Conservation (phyloP, 1,139 yeast genomes). For the Sugiyamaella japonica region DNA sequence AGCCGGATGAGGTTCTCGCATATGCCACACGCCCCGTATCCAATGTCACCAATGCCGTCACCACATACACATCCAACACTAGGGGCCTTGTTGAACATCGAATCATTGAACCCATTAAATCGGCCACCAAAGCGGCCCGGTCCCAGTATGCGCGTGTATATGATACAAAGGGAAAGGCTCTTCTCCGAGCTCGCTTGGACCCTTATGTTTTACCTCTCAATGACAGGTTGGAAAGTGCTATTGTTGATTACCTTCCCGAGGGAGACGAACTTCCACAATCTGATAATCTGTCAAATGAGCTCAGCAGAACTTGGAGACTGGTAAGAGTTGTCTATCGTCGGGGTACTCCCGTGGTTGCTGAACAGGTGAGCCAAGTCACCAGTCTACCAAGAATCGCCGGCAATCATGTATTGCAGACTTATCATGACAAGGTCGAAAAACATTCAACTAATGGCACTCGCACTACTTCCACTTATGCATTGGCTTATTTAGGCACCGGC, state of each 20-base stretch:
- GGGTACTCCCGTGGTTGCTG: conserved; percentile 38
- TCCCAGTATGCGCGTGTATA: conserved; percentile 42
- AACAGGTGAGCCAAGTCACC: conserved; percentile 31
- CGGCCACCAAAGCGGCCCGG: conserved; percentile 37
- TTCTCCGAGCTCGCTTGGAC: conserved; percentile 60
- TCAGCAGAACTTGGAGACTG: conserved; percentile 38
- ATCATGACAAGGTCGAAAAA: conserved; percentile 33
- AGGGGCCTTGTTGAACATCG: conserved; percentile 33
- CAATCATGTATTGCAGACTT: conserved; percentile 34
- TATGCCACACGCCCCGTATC: conserved; percentile 39
- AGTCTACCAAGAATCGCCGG: conserved; percentile 32
- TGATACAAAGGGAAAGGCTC: conserved; percentile 61
- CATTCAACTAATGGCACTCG: conserved; percentile 26
- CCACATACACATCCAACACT: conserved; percentile 36
- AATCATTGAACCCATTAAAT: conserved; percentile 38
- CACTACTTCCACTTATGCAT: conserved; percentile 17
- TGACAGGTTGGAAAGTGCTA: conserved; percentile 49
- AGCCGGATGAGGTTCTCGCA: conserved; percentile 40
- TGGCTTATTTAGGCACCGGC: conserved; percentile 31
- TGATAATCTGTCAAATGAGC: conserved; percentile 34
- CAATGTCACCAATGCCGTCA: conserved; percentile 34
- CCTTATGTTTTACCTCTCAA: conserved; percentile 65
- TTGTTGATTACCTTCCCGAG: conserved; percentile 51
- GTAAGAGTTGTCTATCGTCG: conserved; percentile 38
- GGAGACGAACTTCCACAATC: conserved; percentile 46